phyloP scores from a whole-genome alignment of 495 filamentous ascomycete genomes.

The Penicillium mononematosum region DNA sequence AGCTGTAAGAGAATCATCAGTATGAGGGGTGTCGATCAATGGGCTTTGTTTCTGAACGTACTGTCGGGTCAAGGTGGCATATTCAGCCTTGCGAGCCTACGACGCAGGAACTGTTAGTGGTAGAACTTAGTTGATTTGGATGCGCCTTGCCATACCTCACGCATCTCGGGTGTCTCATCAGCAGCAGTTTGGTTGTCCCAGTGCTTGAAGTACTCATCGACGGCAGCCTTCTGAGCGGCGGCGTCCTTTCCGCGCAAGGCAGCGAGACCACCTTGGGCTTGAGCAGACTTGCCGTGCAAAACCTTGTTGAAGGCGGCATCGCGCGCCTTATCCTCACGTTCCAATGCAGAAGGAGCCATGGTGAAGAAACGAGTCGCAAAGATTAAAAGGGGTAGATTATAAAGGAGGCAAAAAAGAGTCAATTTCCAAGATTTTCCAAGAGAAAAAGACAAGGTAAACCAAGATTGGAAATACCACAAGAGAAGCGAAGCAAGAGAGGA shows the following conservation, averaged over 20 bases:
- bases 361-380: conserved; percentile 28
- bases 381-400: conserved; percentile 26
- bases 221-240: conserved; percentile 78
- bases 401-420: conserved; percentile 14
- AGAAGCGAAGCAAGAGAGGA: conserved; percentile 15
- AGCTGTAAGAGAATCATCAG: conserved; percentile 51
- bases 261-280: conserved; percentile 67
- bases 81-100: conserved; percentile 80
- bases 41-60: conserved; percentile 45
- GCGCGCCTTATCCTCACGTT: conserved; percentile 80
- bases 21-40: conserved; percentile 3
- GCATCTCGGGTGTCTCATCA: conserved; percentile 75
- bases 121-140: background rate
- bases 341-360: conserved; percentile 74
- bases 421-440: conserved; percentile 1
- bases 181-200: conserved; percentile 89
- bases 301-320: conserved; percentile 93
- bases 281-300: conserved; percentile 82
- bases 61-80: conserved; percentile 94
- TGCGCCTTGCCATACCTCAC: conserved; percentile 57
- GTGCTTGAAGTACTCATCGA: conserved; percentile 99
- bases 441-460: conserved; percentile 5
- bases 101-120: conserved; percentile 10
- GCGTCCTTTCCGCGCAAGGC: conserved; percentile 85
- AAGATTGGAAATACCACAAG: conserved; percentile 9